Evolutionary conservation across 202 grass and related monocot species (phyloP).

Genomic region (Brachypodium distachyon): DNA sequence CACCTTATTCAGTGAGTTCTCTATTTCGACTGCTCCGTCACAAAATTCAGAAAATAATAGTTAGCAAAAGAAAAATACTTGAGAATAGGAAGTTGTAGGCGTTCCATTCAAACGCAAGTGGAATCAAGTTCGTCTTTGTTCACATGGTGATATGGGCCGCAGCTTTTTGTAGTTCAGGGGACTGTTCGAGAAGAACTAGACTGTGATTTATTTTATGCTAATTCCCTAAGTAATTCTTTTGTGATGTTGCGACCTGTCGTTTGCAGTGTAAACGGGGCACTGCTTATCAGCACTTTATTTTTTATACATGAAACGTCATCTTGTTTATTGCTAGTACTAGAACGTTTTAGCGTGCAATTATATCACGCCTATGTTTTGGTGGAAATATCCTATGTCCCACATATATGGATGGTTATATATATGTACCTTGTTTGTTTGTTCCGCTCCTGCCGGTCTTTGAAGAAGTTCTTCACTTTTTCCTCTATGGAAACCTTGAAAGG

Average conservation of each 20-base stretch:
- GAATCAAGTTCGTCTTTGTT: not conserved
- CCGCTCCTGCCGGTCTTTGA: too few species aligned
- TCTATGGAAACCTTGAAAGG: not conserved
- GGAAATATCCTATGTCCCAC: not conserved
- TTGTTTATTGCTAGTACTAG: not conserved
- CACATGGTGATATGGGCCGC: not conserved
- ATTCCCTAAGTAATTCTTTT: not conserved
- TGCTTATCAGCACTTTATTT: not conserved
- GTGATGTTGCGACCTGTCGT: not conserved
- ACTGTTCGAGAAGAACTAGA: not conserved
- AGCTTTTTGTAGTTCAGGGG: not conserved
- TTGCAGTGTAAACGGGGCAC: not conserved
- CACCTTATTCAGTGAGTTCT: not conserved
- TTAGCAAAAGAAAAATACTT: not conserved
- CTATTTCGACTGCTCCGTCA: not conserved
- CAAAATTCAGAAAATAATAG: not conserved
- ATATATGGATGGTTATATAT: too few species aligned
- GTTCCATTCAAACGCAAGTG: too few species aligned
- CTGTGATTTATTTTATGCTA: not conserved
- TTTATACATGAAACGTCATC: not conserved
- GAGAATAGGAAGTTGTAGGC: not conserved
- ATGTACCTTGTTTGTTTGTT: slow-evolving; percentile 6
- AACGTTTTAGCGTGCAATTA: not conserved
- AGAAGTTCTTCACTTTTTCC: not conserved
- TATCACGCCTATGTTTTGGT: not conserved